Percentiles rank a stretch among this genome's conserved stretches.
phyloP scores from a whole-genome alignment of 345 rosid genomes.

The thale cress (Arabidopsis thaliana) region TAIR10.1 NC_003074.8:4309001-4309500 shows the following conservation, averaged over 20 bases:
- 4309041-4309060: slow-evolving; percentile 45
- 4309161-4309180: slow-evolving; percentile 20
- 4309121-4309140: slow-evolving; percentile 5
- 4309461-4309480: slow-evolving; percentile 65
- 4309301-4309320: slow-evolving; percentile 4
- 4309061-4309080: slow-evolving; percentile 3
- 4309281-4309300: slow-evolving; percentile 8
- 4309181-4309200: slow-evolving; percentile 12
- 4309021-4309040: slow-evolving; percentile 67
- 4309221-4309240: slow-evolving; percentile 14
- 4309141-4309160: slow-evolving; percentile 15
- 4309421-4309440: slow-evolving; percentile 62
- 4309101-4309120: slow-evolving; percentile 17
- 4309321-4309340: neutral
- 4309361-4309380: neutral
- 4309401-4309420: slow-evolving; percentile 3
- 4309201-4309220: slow-evolving; percentile 12
- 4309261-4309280: slow-evolving; percentile 10
- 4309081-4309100: slow-evolving; percentile 5
- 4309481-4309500: slow-evolving; percentile 84
- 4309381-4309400: slow-evolving; percentile 18
- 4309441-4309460: slow-evolving; percentile 81
- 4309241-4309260: slow-evolving; percentile 14
- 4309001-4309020: slow-evolving; percentile 72
- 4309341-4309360: neutral